phyloP scores from a whole-genome alignment of 2,329 filamentous ascomycete species.

The Ceratocystis smalleyi region DNA sequence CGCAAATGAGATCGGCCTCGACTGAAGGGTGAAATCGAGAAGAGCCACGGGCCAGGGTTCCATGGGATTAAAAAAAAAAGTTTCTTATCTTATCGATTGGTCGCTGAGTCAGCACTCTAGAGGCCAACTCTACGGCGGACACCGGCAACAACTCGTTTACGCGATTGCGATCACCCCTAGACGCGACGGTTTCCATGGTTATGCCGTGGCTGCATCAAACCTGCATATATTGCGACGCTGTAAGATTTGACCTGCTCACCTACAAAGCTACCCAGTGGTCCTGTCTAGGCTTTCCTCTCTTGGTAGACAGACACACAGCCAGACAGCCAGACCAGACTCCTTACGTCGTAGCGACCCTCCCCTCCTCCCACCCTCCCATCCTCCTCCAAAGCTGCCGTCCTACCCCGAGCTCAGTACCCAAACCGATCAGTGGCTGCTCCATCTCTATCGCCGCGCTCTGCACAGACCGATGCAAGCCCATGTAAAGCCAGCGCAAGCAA shows the following conservation, averaged over 20 bases:
- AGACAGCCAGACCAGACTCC: too few relatives aligned
- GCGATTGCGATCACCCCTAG: not conserved
- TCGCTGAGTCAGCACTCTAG: not conserved
- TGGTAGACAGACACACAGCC: not conserved
- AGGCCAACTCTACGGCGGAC: not conserved
- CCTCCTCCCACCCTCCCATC: too few relatives aligned
- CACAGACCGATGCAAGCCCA: too few relatives aligned
- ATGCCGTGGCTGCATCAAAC: not conserved
- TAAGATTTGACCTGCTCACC: not conserved
- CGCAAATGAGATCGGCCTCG: not conserved
- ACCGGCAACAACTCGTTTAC: not conserved
- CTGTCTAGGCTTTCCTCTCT: not conserved
- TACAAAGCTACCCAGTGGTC: not conserved
- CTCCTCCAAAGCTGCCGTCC: not conserved
- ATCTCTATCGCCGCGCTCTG: not conserved
- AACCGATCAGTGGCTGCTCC: not conserved
- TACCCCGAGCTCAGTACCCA: not conserved
- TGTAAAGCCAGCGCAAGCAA: too few relatives aligned
- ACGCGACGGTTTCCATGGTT: constrained; percentile 1
- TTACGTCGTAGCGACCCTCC: too few relatives aligned
- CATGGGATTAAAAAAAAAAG: constrained; percentile 1
- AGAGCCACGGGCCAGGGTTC: not conserved
- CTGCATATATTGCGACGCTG: not conserved
- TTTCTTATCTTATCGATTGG: not conserved
- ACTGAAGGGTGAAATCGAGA: not conserved